Conservation (phyloP, 257 asterid species). For the Thymus quinquecostatus region DNA sequence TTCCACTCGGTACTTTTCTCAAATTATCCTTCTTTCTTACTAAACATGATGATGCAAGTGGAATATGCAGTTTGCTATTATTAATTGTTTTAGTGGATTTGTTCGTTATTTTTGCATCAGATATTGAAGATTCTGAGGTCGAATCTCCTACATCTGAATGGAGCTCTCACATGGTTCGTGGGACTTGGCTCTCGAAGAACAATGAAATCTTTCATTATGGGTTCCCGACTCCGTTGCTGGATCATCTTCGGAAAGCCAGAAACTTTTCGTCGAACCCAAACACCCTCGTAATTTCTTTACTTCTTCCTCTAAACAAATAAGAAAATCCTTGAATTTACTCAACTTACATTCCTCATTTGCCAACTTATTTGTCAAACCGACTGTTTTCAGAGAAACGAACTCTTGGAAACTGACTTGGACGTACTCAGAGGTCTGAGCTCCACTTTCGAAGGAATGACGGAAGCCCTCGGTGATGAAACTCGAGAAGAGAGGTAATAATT, state of each 20-base stretch:
- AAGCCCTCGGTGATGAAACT: slow-evolving; percentile 52
- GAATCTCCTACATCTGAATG: slow-evolving; percentile 45
- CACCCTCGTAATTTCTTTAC: slow-evolving; percentile 45
- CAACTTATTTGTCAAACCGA: slow-evolving; percentile 19
- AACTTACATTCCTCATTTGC: not conserved
- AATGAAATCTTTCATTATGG: slow-evolving; percentile 70
- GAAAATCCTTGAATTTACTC: slow-evolving; percentile 4
- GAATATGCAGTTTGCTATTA: slow-evolving; percentile 2
- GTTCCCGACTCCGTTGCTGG: slow-evolving; percentile 68
- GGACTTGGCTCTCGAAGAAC: slow-evolving; percentile 83
- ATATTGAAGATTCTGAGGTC: slow-evolving; percentile 52
- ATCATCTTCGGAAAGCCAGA: slow-evolving; percentile 64
- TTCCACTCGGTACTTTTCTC: slow-evolving; percentile 75
- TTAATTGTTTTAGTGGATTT: not conserved
- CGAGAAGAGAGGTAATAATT: slow-evolving; percentile 53
- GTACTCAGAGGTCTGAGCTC: slow-evolving; percentile 58
- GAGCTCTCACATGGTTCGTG: slow-evolving; percentile 87
- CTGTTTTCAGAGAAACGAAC: slow-evolving; percentile 48
- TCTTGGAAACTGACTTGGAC: slow-evolving; percentile 65
- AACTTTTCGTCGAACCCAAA: slow-evolving; percentile 38
- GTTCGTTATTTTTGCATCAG: slow-evolving; percentile 41
- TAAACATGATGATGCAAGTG: slow-evolving; percentile 1
- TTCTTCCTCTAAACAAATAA: slow-evolving; percentile 10
- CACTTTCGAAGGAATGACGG: slow-evolving; percentile 70
- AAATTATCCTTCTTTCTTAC: slow-evolving; percentile 1